These are phyloP conservation scores for Vachellia collinsii DNA, from an alignment of 306 rosid genomes.

Conservation along the genomic window DNA sequence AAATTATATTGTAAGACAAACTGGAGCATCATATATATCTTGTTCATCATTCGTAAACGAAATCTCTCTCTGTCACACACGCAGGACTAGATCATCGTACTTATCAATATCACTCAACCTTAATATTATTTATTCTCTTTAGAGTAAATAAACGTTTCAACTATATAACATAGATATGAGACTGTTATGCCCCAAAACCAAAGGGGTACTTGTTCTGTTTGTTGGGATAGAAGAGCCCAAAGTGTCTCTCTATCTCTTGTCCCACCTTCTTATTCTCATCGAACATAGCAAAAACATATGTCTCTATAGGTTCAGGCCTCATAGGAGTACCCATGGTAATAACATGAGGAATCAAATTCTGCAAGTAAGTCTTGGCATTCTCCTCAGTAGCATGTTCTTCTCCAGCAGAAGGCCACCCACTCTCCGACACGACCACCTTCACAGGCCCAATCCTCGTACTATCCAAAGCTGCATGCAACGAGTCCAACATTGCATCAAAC, in stretches of 20 bases:
- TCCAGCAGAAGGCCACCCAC: conserved; percentile 75
- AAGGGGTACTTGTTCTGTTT: conserved; percentile 52
- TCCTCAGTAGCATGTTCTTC: conserved; percentile 45
- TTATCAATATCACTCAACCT: background rate
- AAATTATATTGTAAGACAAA: background rate
- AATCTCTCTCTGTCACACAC: background rate
- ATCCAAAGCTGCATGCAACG: conserved; percentile 61
- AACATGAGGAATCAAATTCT: conserved; percentile 61
- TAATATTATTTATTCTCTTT: background rate
- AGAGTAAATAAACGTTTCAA: too few relatives aligned
- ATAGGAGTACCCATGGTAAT: conserved; percentile 52
- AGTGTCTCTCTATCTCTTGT: conserved; percentile 45
- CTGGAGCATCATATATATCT: background rate
- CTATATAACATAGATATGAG: background rate
- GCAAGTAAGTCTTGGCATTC: conserved; percentile 50
- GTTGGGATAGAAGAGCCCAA: conserved; percentile 42
- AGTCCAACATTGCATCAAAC: conserved; percentile 68
- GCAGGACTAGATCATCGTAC: background rate
- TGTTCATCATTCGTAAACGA: background rate
- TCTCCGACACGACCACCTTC: conserved; percentile 67
- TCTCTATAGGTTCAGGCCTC: conserved; percentile 51
- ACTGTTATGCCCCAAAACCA: conserved; percentile 39
- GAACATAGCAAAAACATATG: conserved; percentile 47
- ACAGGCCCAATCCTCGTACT: conserved; percentile 52
- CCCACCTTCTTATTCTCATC: conserved; percentile 46